Evolutionary conservation across 495 filamentous ascomycete species (phyloP), one percentile per base, ranked within the genome.

Genomic region (Trichoderma virens): DNA sequence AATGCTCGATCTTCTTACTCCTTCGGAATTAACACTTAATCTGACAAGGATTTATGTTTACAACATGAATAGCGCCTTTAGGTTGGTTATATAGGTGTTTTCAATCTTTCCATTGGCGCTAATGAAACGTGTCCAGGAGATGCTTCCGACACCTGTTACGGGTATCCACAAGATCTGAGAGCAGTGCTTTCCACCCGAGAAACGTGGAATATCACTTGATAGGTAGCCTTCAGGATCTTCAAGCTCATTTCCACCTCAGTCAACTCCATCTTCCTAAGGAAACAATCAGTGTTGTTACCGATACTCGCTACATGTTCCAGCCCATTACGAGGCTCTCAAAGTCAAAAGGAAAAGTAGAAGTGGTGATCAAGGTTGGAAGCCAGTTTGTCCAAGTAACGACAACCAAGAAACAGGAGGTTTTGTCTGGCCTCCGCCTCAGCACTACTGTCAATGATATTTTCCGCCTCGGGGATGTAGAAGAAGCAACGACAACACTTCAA

Each of bases 371-470:
- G 71, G 80, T 88, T 16, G 86, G 86, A 51, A 82, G 78, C 54
- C 83, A 86, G 64, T 88, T 85, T 69, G 83, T 88, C n/a, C 86
- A 88, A 64, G 80, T 88, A 62, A 86, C 85, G 9, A 88, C 86
- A 18, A 78, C 79, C 51, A 85, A 86, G 72, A 86, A 85, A 68
- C 86, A 87, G 64, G 86, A 88, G 61, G 80, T 88, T 51, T 76
- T 83, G 20, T 84, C 84, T 27, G 82, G 80, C 20, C 77, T 82
- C 54, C 79, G 77, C 34, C 73, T 87, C 34, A 82, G 78, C 70
- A 82, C 83, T 27, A 86, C 82, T 2, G 79, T 88, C 61, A 88
- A 88, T 64, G 86, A 88, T 65, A 86, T 87, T 27, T 88, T 86
- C 72, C 80, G 85, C 30, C 76, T 88, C 11, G 76, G 80, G 13